Base-by-base conservation (phyloP, 495 filamentous ascomycete genomes). In the Penicillium verhagenii region DNA sequence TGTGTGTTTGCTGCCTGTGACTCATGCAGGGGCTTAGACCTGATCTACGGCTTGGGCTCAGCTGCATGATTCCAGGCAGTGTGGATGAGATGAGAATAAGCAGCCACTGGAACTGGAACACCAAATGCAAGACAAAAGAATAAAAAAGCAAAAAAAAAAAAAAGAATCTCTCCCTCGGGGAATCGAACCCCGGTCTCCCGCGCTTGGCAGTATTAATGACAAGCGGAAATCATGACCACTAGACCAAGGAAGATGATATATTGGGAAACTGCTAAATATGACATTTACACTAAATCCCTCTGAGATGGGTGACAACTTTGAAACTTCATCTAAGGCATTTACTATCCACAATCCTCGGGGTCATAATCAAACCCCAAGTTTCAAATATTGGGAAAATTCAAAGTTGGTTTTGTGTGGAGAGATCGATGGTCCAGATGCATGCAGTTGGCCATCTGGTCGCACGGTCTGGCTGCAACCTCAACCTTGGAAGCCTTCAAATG, bases 161-260 rank as follows among this genome's bases (percentile, higher is more conserved):
- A 52, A 65, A 58, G 56, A 61, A 64, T 72, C 69, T 72, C 69
- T 72, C 69, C 65, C 61, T 69, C 75, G 70, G 75, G 75, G 75
- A 79, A 79, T 79, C 75, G 75, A 77, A 79, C 74, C 73, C 73
- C 70, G 75, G 74, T 77, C 74, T 78, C 74, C 54, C 63, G 60
- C 60, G 60, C 64, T 65, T 64, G 62, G 59, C 62, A 48, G 56
- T 60, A 7, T 58, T 59, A 58, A 64, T 74, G 74, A 77, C 74
- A 79, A 77, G 74, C 73, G 74, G 74, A 79, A 79, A 75, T 76
- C 74, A 78, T 78, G 61, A 76, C 74, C 74, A 75, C 73, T 78
- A 74, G 72, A 72, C 69, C 69, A 71, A 66, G 63, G 63, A 66
- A 68, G 60, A 64, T 58, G 28, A 11, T 37, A 38, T 57, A 46